Percentiles rank a stretch among this genome's conserved stretches.
These are phyloP conservation scores for Cutaneotrichosporon cavernicola DNA, from an alignment of 1,284 basidiomycete species.

Conservation along the genomic window DNA sequence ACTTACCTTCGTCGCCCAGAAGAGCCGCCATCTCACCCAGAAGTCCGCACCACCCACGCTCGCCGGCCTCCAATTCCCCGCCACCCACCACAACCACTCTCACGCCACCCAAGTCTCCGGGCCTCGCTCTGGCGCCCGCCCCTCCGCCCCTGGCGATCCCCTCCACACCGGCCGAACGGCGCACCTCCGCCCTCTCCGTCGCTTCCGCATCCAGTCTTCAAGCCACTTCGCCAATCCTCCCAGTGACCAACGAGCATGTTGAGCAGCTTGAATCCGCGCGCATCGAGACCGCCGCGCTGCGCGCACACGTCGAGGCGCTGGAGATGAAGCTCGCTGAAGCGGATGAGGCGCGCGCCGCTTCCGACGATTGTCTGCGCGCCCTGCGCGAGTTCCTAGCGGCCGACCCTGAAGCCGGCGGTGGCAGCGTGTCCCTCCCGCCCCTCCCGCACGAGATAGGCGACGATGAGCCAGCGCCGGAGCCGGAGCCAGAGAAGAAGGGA, in stretches of 20 bases:
- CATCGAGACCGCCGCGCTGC: conserved; percentile 50
- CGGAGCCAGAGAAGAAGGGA: conserved; percentile 12
- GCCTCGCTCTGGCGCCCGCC: background rate
- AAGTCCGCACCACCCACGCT: background rate
- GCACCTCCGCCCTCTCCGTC: conserved; percentile 2
- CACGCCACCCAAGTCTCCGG: background rate
- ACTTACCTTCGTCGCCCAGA: background rate
- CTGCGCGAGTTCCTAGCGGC: conserved; percentile 75
- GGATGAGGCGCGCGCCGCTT: conserved; percentile 78
- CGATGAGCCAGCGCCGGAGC: conserved; percentile 39
- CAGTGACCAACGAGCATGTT: conserved; percentile 8
- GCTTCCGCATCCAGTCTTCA: conserved; percentile 13
- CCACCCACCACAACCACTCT: background rate
- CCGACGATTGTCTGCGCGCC: conserved; percentile 77
- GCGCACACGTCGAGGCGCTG: conserved; percentile 62
- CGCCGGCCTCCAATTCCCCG: background rate
- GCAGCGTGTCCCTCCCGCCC: conserved; percentile 56
- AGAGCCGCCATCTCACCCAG: background rate
- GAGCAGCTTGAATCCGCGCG: conserved; percentile 10
- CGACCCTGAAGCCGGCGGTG: conserved; percentile 26
- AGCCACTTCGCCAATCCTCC: conserved; percentile 17
- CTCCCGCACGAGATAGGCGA: conserved; percentile 60
- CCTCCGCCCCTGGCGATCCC: background rate
- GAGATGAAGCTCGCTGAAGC: conserved; percentile 68
- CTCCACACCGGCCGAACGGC: background rate